phyloP scores from a whole-genome alignment of 2,329 filamentous ascomycete genomes.

The Ophiobolus disseminans region DNA sequence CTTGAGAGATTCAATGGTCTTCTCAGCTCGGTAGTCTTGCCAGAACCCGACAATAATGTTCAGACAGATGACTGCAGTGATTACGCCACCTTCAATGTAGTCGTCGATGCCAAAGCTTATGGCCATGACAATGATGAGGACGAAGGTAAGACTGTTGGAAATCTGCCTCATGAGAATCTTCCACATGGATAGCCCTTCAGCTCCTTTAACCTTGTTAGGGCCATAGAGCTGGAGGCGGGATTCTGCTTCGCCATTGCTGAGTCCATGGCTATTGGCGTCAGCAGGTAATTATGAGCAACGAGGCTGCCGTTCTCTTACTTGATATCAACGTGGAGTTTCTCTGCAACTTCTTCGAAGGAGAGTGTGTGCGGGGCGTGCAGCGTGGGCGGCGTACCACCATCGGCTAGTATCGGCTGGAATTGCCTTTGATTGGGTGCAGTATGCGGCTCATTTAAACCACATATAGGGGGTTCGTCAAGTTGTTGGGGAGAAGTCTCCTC shows the following conservation, averaged over 20 bases:
- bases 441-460: slow-evolving; percentile 45
- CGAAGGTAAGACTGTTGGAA: slow-evolving; percentile 77
- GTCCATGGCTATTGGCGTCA: slow-evolving; percentile 60
- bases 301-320: slow-evolving; percentile 28
- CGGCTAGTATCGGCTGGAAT: slow-evolving; percentile 27
- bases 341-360: slow-evolving; percentile 45
- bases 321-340: slow-evolving; percentile 46
- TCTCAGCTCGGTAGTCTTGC: slow-evolving; percentile 59
- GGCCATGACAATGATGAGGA: slow-evolving; percentile 76
- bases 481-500: slow-evolving; percentile 51
- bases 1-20: slow-evolving; percentile 51
- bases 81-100: slow-evolving; percentile 69
- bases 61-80: slow-evolving; percentile 69
- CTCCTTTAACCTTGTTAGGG: slow-evolving; percentile 73
- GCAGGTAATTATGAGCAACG: slow-evolving; percentile 6
- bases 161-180: slow-evolving; percentile 79
- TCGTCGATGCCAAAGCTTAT: slow-evolving; percentile 69
- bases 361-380: slow-evolving; percentile 47
- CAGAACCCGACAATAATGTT: slow-evolving; percentile 69
- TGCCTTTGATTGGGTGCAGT: slow-evolving; percentile 31
- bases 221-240: slow-evolving; percentile 71
- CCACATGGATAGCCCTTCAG: slow-evolving; percentile 75
- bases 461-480: slow-evolving; percentile 53
- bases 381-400: slow-evolving; percentile 27
- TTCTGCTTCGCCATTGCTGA: slow-evolving; percentile 68